Base-by-base conservation (phyloP, 2,329 filamentous ascomycete genomes). In the Colletotrichum tofieldiae region DNA sequence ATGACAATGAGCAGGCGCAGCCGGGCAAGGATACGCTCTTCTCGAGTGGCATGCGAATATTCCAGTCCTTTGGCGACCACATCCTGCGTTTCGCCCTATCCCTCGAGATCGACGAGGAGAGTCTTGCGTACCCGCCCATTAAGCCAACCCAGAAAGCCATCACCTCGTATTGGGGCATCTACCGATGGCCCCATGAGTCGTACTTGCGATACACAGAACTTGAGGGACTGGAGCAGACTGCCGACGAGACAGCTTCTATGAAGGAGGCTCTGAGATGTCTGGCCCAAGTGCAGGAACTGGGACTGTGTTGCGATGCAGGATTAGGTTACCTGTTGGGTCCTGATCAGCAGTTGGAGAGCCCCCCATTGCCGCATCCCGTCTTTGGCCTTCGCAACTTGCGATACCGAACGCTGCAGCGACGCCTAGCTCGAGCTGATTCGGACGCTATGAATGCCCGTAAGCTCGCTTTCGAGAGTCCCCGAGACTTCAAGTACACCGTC, bases 271-370 rank as follows among this genome's bases (percentile, higher is more conserved):
- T 94, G 67, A 83, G 84, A 14, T 87, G 86, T 64, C 84, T 93
- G 1, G 81, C 78, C 2, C 84, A 85, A 11, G 87, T 92, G 3
- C 85, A 83, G 45, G 90, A 93, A 72, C 84, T 94, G n/a, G 92
- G 89, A 0, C 80, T 94, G 4, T 93, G 90, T 23, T 86, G 93
- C 51, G 90, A 93, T 77, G 91, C 87, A 67, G 91, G 92, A 12
- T 84, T 93, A 47, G 92, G 92, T 14, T 93, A 91, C 85, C 84
- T 94, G 14, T 83, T 83, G 58, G 91, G 91, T 0, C 89, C 91
- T 1, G 91, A 93, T 77, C 81, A 85, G 23, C 86, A 86, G 56
- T 82, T 83, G 7, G 82, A 87, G 26, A 82, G 87, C 58, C 81
- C 84, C 23, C 82, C 82, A 1, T 71, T 74, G 43, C 78, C 74